Evolutionary conservation across 2,329 filamentous ascomycete genomes (phyloP).

Genomic region (Penicillium fuscoglaucum): DNA sequence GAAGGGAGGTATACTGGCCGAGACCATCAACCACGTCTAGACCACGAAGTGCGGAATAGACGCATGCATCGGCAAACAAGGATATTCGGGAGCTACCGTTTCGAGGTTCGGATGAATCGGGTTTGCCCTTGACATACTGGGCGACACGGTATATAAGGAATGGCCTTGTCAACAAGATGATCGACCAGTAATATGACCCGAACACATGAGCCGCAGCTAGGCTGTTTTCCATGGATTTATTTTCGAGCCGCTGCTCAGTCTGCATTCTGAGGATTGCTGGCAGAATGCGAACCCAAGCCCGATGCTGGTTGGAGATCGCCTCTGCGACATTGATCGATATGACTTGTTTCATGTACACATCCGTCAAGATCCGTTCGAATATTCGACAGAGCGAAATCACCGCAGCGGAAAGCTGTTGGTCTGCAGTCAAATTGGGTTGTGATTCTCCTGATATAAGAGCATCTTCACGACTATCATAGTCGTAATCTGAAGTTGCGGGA

Average conservation of each 20-base stretch:
- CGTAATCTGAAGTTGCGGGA: conserved; percentile 54
- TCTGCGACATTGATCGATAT: conserved; percentile 45
- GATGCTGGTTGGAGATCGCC: conserved; percentile 45
- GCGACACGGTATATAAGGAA: conserved; percentile 55
- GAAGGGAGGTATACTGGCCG: conserved; percentile 35
- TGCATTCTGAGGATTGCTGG: conserved; percentile 51
- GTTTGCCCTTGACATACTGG: conserved; percentile 37
- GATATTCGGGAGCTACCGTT: conserved; percentile 34
- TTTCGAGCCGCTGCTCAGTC: conserved; percentile 46
- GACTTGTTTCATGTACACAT: conserved; percentile 47
- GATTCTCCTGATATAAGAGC: conserved; percentile 30
- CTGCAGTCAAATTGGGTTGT: conserved; percentile 21
- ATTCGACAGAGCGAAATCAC: conserved; percentile 48
- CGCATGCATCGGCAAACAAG: conserved; percentile 43
- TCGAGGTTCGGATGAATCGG: conserved; percentile 25
- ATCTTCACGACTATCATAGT: conserved; percentile 43
- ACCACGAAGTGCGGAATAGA: conserved; percentile 46
- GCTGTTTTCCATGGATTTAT: conserved; percentile 37
- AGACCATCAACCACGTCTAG: conserved; percentile 45
- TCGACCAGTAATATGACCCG: conserved; percentile 55
- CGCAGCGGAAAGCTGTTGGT: conserved; percentile 50
- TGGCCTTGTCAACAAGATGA: conserved; percentile 55
- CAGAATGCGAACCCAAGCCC: conserved; percentile 43
- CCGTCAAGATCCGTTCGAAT: conserved; percentile 45
- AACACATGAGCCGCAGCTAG: conserved; percentile 53